Evolutionary conservation across 768 basidiomycete species (phyloP), one percentile per base, ranked within the genome.

Genomic region (Grammothele lineata): DNA sequence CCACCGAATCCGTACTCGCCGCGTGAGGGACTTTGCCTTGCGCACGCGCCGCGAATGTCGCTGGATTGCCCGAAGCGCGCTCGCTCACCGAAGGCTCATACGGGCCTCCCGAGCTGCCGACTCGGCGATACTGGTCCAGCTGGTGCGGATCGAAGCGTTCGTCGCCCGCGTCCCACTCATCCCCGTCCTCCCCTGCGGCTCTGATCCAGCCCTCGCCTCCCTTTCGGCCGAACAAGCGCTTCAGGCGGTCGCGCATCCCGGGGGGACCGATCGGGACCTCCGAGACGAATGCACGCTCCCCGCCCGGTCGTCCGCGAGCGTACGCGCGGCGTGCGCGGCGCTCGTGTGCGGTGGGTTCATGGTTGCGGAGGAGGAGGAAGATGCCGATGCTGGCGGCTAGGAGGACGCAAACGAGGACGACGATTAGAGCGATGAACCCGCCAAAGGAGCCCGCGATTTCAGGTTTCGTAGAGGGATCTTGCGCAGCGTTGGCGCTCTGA

Each of bases 391-490:
- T 78, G 40, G 76, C 73, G 24, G 69, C 57, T 48, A 82, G 53
- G 60, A 85, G 76, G 44, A 87, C 65, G 47, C 76, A 52, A 46
- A 70, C 66, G 34, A 87, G 71, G 37, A 68, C 62, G 30, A 84
- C 75, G 33, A 87, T 70, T 32, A 87, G 64, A 3, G 66, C 78
- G 53, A 86, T 74, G 66, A 87, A 87, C 10, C 73, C 83, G 75
- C 51, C 43, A 40, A 45, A 50, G 32, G 53, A 61, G 41, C 62
- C 62, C 25, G 50, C 54, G 7, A 63, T 60, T 39, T 61, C 52
- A 2, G 62, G 62, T 9, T 51, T 24, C 35, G 37, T 47, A 12
- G 34, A 21, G n/a, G n/a, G n/a, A n/a, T n/a, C n/a, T n/a, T n/a
- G n/a, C n/a, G n/a, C n/a, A n/a, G n/a, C n/a, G 22, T 48, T 43